Evolutionary conservation across 2,329 filamentous ascomycete species (phyloP).

Genomic region (Talaromyces amestolkiae): DNA sequence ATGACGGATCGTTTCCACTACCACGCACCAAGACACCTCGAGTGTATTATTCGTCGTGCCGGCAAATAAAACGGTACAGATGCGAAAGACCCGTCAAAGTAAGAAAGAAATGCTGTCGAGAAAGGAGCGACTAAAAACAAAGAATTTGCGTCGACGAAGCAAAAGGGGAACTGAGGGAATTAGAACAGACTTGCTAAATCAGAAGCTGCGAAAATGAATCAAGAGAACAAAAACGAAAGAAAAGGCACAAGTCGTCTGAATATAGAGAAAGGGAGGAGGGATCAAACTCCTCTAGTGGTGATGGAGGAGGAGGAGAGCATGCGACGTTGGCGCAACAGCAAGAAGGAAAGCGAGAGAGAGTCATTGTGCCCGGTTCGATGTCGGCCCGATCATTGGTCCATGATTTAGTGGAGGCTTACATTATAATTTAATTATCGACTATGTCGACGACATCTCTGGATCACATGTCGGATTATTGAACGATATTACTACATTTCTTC

Average conservation of each 20-base stretch:
- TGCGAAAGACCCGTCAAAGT: not conserved
- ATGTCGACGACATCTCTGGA: too few relatives aligned
- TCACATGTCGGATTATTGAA: too few relatives aligned
- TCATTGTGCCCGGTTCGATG: not conserved
- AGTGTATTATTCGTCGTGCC: too few relatives aligned
- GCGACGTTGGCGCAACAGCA: conserved; percentile 15
- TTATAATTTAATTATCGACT: too few relatives aligned
- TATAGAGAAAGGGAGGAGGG: conserved; percentile 3
- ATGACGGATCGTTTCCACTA: not conserved
- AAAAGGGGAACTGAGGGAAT: conserved; percentile 14
- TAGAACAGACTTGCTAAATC: conserved; percentile 12
- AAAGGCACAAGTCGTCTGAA: not conserved
- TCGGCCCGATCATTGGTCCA: too few relatives aligned
- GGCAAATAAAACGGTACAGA: not conserved
- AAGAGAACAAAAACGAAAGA: not conserved
- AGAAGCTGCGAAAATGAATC: conserved; percentile 14
- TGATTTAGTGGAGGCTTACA: too few relatives aligned
- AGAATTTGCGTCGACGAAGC: not conserved
- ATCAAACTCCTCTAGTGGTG: conserved; percentile 9
- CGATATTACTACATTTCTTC: too few relatives aligned
- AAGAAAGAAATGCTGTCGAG: not conserved
- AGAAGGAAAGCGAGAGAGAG: conserved; percentile 7
- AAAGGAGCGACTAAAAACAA: conserved; percentile 19
- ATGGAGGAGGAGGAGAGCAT: conserved; percentile 13
- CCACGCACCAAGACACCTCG: not conserved